Percentiles rank a stretch among this genome's conserved stretches.
Evolutionary conservation across 2,329 filamentous ascomycete species (phyloP).

Genomic region (Diplodia corticola): DNA sequence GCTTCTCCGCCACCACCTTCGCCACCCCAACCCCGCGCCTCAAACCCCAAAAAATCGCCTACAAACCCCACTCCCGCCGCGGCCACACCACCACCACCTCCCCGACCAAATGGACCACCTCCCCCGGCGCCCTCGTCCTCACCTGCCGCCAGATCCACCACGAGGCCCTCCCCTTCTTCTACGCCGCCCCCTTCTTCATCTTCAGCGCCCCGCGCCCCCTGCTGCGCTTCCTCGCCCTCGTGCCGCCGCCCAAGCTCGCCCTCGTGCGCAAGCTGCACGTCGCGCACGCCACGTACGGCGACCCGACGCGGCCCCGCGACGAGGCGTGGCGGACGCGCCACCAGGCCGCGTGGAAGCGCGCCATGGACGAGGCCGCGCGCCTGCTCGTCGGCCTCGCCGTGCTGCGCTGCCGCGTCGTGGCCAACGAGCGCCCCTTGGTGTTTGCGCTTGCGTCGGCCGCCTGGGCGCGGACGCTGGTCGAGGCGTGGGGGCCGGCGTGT

Average conservation of each 20-base stretch:
- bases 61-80: background rate
- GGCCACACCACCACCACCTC: background rate
- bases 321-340: conserved; percentile 28
- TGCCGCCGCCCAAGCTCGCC: conserved; percentile 27
- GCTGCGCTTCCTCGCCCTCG: conserved; percentile 30
- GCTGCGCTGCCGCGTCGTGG: conserved; percentile 30
- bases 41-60: background rate
- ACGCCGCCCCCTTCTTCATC: conserved; percentile 34
- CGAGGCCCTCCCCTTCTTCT: conserved; percentile 34
- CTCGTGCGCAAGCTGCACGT: conserved; percentile 34
- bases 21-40: background rate
- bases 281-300: conserved; percentile 35
- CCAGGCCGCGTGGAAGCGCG: background rate
- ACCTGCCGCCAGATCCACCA: conserved; percentile 34
- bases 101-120: conserved; percentile 33
- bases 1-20: background rate
- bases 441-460: background rate
- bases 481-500: background rate
- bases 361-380: conserved; percentile 3
- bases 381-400: background rate
- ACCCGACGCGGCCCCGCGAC: conserved; percentile 19
- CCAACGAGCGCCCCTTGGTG: conserved; percentile 28
- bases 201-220: conserved; percentile 34
- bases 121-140: conserved; percentile 32
- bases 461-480: background rate